Percentiles rank a stretch among this genome's conserved stretches.
Conservation (phyloP, 345 rosid species). For the Brassica rapa region DNA sequence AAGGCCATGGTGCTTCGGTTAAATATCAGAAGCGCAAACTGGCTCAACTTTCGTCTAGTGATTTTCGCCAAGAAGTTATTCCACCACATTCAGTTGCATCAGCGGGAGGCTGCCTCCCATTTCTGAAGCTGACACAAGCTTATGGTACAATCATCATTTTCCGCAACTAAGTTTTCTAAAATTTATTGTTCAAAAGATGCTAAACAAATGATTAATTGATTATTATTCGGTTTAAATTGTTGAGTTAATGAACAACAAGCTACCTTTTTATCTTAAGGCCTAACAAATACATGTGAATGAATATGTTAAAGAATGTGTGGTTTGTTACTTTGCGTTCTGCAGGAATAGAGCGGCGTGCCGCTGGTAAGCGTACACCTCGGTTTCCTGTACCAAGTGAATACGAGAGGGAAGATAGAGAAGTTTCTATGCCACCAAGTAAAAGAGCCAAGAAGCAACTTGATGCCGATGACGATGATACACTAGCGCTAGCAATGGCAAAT, state of each 20-base stretch:
- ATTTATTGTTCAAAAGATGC: background rate
- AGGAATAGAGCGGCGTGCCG: conserved; percentile 72
- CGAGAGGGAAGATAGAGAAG: conserved; percentile 51
- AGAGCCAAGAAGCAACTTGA: conserved; percentile 55
- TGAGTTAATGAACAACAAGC: conserved; percentile 9
- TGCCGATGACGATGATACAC: conserved; percentile 47
- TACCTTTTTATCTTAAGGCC: conserved; percentile 10
- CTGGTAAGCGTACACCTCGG: conserved; percentile 92
- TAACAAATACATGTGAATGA: conserved; percentile 12
- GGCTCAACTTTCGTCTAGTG: conserved; percentile 43
- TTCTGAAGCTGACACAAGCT: conserved; percentile 61
- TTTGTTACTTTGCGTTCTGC: conserved; percentile 29
- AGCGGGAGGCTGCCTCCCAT: conserved; percentile 67
- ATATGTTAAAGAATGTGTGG: conserved; percentile 22
- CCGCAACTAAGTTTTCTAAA: conserved; percentile 5
- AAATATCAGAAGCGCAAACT: conserved; percentile 65
- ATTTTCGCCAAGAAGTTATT: conserved; percentile 50
- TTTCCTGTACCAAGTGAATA: conserved; percentile 56
- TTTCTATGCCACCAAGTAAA: conserved; percentile 44
- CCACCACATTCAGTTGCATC: conserved; percentile 47
- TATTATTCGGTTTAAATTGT: conserved; percentile 9
- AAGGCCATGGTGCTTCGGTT: conserved; percentile 53
- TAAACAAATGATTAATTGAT: background rate
- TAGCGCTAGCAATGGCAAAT: conserved; percentile 39
- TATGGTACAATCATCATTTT: conserved; percentile 50